Evolutionary conservation across 805 yeast genomes (phyloP), one percentile per base, ranked within the genome.

Genomic region (Yarrowia sp.): DNA sequence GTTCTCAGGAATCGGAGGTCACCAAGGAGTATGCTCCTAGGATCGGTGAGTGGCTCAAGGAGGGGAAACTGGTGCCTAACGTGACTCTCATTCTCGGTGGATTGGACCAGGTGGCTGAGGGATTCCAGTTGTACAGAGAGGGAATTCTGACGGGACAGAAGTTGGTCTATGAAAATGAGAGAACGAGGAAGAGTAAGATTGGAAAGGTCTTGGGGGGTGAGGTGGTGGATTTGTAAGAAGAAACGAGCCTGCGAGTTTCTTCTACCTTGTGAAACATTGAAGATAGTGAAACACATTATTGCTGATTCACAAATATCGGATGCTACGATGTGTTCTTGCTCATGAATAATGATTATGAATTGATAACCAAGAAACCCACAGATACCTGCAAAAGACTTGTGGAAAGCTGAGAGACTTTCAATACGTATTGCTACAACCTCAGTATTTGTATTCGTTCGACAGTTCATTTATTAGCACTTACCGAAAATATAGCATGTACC

Each of bases 31-130:
- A 59, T 8, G 43, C 66, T 10, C 2, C 14, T 5, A 59, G 19
- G 53, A 5, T 46, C 0, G 40, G 50, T 3, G 52, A 32, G 52
- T 46, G 50, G 50, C 43, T 59, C 5, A 8, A 9, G 36, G 53
- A 46, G 32, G 66, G 66, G 11, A 46, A 45, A 14, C 19, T 59
- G 8, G 66, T 43, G 4, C 66, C 66, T 9, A 59, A 59, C 16
- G 35, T 40, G 41, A 35, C 66, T 12, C 53, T 43, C 19, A 59
- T 59, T 36, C 42, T 59, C 9, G 66, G 66, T 15, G 66, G 66
- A 32, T 32, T 59, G 8, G 66, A 59, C 16, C 45, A 43, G 53
- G 66, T 59, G 35, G 14, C 52, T 0, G 53, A 59, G 14, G 66
- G 66, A 1, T 59, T 9, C n/a, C 42, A 59, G 22, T 15, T 59